These are phyloP conservation scores for Acanthamoeba castellanii DNA, from an alignment of 208 protist species.

Conservation along the genomic window DNA sequence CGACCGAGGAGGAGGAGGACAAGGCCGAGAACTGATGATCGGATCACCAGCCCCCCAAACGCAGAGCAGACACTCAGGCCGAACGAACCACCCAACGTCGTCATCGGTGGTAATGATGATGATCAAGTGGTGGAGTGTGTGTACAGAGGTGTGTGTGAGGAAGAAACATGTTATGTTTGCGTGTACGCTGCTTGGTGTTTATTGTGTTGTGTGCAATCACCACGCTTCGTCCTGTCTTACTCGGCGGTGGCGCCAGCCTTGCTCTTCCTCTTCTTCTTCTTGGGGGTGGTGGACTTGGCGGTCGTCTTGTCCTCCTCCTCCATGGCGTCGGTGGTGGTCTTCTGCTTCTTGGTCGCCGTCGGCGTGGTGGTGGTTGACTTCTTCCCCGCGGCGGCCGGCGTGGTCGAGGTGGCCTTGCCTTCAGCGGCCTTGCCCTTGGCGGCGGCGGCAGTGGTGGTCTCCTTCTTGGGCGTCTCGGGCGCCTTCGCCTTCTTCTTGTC, in stretches of 20 bases:
- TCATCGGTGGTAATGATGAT: too few relatives aligned
- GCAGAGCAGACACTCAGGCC: too few relatives aligned
- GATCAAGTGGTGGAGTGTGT: too few relatives aligned
- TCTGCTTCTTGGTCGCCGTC: neutral
- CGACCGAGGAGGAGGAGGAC: too few relatives aligned
- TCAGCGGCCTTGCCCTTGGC: neutral
- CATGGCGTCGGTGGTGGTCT: conserved; percentile 11
- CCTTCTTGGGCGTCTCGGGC: neutral
- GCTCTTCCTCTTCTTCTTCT: conserved; percentile 1
- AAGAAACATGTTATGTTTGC: too few relatives aligned
- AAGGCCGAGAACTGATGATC: too few relatives aligned
- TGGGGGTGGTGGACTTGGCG: neutral
- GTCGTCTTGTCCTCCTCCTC: neutral
- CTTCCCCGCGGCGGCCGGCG: neutral
- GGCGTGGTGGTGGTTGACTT: neutral
- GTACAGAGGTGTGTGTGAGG: too few relatives aligned
- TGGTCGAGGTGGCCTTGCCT: neutral
- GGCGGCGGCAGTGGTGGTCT: neutral
- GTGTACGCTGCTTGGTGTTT: too few relatives aligned
- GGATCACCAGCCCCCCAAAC: too few relatives aligned
- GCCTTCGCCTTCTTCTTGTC: neutral
- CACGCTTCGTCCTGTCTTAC: neutral
- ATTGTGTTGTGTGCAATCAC: too few relatives aligned
- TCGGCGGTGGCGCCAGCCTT: neutral
- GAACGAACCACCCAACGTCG: too few relatives aligned